Base-by-base conservation (phyloP, 2,329 filamentous ascomycete genomes). In the Cadophora luteo-olivacea region DNA sequence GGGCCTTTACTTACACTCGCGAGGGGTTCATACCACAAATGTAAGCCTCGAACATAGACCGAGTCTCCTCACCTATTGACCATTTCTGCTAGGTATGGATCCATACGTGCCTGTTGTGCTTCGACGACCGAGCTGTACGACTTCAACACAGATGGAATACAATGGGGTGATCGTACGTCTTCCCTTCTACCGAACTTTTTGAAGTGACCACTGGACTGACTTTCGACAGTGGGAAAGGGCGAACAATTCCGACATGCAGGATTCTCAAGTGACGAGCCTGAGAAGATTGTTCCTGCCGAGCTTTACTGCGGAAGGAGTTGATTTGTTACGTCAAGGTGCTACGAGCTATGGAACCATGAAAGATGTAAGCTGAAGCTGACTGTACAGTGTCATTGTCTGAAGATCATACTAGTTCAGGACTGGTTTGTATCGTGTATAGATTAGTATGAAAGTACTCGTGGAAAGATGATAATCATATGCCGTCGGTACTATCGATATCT, bases 11-110 rank as follows among this genome's bases (percentile, higher is more conserved):
- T 1, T 73, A 68, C 55, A 64, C 65, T 4, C 64, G 70, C 19
- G 72, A 73, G 38, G 71, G 72, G 0, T 74, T 74, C 19, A 71
- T 71, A 16, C 72, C 71, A 1, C 70, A 73, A 25, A 74, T 74
- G 71, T 64, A 41, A 16, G 29, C 16, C 54, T 14, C 41, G 5
- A 16, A 45, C 41, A 16, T 14, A 7, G 16, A 19, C 9, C 25
- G 2, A 3, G 1, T 41, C 2, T 6, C 12, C 7, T 19, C 7
- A 1, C 24, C n/a, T 0, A 29, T 48, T 64, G 24, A 64, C 25
- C n/a, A 11, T 29, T 22, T 29, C 19, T 36, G 22, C 4, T 7
- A 64, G 61, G 61, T 74, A 67, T 61, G 72, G 71, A 0, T 72
- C 70, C 11, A 73, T 72, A 12, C 66, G 72, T 29, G 45, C 71